Base-by-base conservation (phyloP, 2,329 filamentous ascomycete genomes). In the Trichophyton equinum region DNA sequence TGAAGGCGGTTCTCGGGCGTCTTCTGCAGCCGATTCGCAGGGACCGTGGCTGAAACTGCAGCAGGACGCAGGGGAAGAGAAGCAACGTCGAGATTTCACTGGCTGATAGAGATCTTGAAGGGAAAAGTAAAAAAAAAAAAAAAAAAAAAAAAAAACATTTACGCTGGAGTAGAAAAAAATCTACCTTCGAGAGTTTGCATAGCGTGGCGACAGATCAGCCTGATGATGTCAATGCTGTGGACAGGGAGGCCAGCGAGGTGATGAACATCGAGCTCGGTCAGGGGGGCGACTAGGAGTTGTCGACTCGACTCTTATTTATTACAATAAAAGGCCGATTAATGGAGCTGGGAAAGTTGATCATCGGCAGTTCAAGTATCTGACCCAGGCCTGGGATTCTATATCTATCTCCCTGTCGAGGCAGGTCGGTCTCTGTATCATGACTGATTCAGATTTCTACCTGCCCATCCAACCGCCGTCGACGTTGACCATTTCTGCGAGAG, bases 401-500 rank as follows among this genome's bases (percentile, higher is more conserved):
- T 30, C 27, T 30, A 18, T 30, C 27, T 30, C 27, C 27, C 27
- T 30, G 27, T 30, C 8, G 27, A 30, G 27, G 27, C 27, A 30
- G 27, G 27, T 1, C 27, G 1, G 38, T 42, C 38, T n/a, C 9
- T 42, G 15, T 42, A 42, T 42, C 38, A 30, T 30, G 27, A 30
- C 11, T 38, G 33, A 38, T 38, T 38, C 33, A 38, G 33, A 38
- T 38, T 38, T 13, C 33, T 51, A 95, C 78, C 89, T 79, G 1
- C 88, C 90, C 90, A 95, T 95, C 90, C 89, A 96, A 9, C 91
- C 91, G 6, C 91, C 91, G 74, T 96, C 91, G 55, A 96, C 88
- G 27, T 88, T 86, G 66, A 96, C 70, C 4, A 90, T 78, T 74
- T 95, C 88, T 2, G 66, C 13, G 64, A 64, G 27, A 67, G 63